phyloP scores from a whole-genome alignment of 805 yeast species.

The Ogataea neopini region DNA sequence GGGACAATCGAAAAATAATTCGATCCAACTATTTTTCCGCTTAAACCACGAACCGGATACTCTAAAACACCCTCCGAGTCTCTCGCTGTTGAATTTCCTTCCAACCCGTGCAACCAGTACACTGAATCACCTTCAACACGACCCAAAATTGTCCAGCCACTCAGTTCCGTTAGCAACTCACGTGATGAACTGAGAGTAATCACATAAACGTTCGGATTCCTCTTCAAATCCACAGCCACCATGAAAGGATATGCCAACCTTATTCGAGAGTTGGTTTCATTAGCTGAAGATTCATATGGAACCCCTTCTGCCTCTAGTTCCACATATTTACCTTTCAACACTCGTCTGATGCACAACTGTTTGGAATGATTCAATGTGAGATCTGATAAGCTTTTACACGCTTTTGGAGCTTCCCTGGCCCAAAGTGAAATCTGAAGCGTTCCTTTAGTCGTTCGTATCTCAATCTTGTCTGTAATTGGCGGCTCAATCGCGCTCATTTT shows the following conservation, averaged over 20 bases:
- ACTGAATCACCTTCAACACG: conserved; percentile 18
- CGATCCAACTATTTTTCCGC: conserved; percentile 9
- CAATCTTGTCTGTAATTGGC: neutral
- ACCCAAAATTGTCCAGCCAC: conserved; percentile 21
- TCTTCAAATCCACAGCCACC: conserved; percentile 12
- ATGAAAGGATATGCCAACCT: conserved; percentile 15
- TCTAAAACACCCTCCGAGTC: conserved; percentile 12
- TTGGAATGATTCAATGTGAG: conserved; percentile 4
- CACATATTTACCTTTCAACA: conserved; percentile 5
- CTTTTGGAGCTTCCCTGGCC: conserved; percentile 16
- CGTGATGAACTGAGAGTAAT: conserved; percentile 12
- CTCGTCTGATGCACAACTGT: conserved; percentile 12
- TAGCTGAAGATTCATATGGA: neutral
- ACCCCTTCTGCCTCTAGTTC: conserved; percentile 3
- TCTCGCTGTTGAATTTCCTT: conserved; percentile 4
- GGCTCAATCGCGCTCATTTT: conserved; percentile 14
- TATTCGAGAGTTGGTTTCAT: conserved; percentile 14
- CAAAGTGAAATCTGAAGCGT: conserved; percentile 8
- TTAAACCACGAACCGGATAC: conserved; percentile 14
- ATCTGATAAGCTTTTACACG: conserved; percentile 7
- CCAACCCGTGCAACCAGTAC: conserved; percentile 15
- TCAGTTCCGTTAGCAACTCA: conserved; percentile 9
- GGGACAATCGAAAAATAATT: conserved; percentile 8
- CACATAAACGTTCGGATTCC: conserved; percentile 7
- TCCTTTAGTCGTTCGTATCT: conserved; percentile 11